These are phyloP conservation scores for Cylindrodendrum hubeiense DNA, from an alignment of 2,329 filamentous ascomycete genomes.

Conservation along the genomic window DNA sequence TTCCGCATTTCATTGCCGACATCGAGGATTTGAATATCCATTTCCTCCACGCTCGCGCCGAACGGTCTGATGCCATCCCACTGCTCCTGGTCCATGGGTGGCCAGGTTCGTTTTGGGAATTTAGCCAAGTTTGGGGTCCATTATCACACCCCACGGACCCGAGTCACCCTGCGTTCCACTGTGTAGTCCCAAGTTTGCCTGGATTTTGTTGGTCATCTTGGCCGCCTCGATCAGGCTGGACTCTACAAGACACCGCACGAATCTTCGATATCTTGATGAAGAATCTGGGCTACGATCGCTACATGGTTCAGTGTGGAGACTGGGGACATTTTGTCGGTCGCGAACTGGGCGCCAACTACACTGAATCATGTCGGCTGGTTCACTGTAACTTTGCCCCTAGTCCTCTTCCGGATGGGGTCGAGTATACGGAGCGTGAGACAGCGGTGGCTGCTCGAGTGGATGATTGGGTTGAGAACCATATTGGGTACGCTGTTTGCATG, in stretches of 20 bases:
- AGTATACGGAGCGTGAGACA: neutral
- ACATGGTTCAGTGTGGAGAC: conserved; percentile 49
- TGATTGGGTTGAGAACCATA: neutral
- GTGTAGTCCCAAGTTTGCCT: conserved; percentile 59
- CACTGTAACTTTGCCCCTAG: conserved; percentile 3
- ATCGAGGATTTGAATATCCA: conserved; percentile 21
- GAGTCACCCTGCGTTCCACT: conserved; percentile 55
- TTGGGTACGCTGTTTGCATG: neutral
- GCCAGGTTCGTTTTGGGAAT: conserved; percentile 57
- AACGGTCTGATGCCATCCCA: conserved; percentile 49
- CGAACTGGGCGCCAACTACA: no score
- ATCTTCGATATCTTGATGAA: conserved; percentile 55
- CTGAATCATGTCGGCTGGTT: neutral
- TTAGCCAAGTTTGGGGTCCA: conserved; percentile 48
- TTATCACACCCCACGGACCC: conserved; percentile 45
- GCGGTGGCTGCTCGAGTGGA: neutral
- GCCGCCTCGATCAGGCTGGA: conserved; percentile 44
- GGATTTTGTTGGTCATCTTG: conserved; percentile 58
- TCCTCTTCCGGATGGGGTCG: neutral
- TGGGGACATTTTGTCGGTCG: conserved; percentile 40
- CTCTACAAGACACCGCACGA: conserved; percentile 43
- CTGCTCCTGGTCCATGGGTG: conserved; percentile 58
- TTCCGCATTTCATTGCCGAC: no score
- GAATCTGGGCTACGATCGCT: conserved; percentile 52
- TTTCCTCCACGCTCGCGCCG: conserved; percentile 27